These are phyloP conservation scores for Tremella mesenterica DNA, from an alignment of 768 basidiomycete species.

Conservation along the genomic window DNA sequence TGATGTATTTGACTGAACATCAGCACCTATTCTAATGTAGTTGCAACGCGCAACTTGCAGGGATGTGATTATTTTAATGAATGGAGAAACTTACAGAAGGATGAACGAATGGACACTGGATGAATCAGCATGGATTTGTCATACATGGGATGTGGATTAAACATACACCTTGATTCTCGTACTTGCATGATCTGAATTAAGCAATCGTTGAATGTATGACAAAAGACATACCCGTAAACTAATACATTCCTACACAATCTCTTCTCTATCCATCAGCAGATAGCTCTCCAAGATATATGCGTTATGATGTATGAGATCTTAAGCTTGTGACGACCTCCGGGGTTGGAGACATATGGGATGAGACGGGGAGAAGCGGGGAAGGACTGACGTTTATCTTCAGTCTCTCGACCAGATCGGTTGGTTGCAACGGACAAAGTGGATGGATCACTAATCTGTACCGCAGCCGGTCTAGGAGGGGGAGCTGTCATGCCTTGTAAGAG, in stretches of 20 bases:
- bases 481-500: too few relatives aligned
- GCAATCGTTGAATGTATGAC: background rate
- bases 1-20: background rate
- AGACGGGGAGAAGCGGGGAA: too few relatives aligned
- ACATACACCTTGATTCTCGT: slow-evolving; percentile 38
- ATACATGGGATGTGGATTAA: background rate
- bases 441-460: too few relatives aligned
- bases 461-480: too few relatives aligned
- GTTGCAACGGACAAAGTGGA: too few relatives aligned
- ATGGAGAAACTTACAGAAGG: slow-evolving; percentile 20
- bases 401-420: too few relatives aligned
- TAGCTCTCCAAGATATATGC: too few relatives aligned
- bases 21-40: too few relatives aligned
- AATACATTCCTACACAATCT: slow-evolving; percentile 82
- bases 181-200: slow-evolving; percentile 33
- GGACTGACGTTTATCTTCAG: too few relatives aligned
- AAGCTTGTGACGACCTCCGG: too few relatives aligned
- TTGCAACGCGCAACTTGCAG: background rate
- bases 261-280: slow-evolving; percentile 43
- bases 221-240: slow-evolving; percentile 77
- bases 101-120: slow-evolving; percentile 37
- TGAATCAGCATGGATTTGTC: slow-evolving; percentile 1
- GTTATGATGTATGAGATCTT: too few relatives aligned
- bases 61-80: background rate
- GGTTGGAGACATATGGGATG: too few relatives aligned